Evolutionary conservation across 140 eudicot genomes (phyloP), one percentile per base, ranked within the genome.

Genomic region (Eryngium alpinum): DNA sequence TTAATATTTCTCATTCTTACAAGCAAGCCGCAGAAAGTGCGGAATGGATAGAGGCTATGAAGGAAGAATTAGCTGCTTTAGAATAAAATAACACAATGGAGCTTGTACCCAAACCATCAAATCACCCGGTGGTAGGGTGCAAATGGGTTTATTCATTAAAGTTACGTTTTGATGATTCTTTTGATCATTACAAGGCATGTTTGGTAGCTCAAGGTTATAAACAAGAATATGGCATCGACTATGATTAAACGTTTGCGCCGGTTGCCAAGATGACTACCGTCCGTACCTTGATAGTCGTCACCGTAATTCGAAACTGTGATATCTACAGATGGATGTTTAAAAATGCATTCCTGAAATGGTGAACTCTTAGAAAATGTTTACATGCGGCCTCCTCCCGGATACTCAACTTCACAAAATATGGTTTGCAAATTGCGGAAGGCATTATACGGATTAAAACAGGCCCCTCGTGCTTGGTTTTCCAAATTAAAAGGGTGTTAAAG

Each of bases 151-250:
- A 70, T 15, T 14, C 49, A 16, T 15, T 70, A 1, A 70, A 70
- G 32, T 31, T 33, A 0, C 3, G 27, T 0, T 32, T 25, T 31
- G 50, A 70, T 31, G 50, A 25, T 33, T 70, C 62, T 50, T 33
- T 74, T 19, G 88, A 59, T 10, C 52, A 44, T 10, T 44, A 63
- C n/a, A 49, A 85, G 50, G 75, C 75, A 70, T 25, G 27, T 6
- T 21, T 70, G 4, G 75, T 70, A 12, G 75, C 75, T 67, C 75
- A 70, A 70, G 75, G 27, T 22, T 70, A 9, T 32, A 31, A 62
- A 32, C 44, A 70, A 33, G 24, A 70, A 19, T 33, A 70, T 70
- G 50, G 49, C 50, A 32, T 70, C 38, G 50, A 70, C 50, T 70
- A 70, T 10, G 51, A 63, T 9, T 43, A 49, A 15, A 57, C 16